These are phyloP conservation scores for Chytridiales sp. DNA, from an alignment of 371 early-diverging fungal genomes.

Conservation along the genomic window DNA sequence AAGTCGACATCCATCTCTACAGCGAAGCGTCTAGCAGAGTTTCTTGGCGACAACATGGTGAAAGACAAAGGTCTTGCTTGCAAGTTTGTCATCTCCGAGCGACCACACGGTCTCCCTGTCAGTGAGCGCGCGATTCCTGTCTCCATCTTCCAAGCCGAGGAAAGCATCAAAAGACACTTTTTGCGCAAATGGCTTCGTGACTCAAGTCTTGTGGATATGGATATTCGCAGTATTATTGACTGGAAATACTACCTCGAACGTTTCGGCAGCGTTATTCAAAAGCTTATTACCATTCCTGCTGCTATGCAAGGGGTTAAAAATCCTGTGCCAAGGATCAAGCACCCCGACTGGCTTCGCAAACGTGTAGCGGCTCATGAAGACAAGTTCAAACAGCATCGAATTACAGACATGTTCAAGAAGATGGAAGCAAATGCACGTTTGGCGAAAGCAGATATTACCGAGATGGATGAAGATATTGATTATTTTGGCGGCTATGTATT, in stretches of 20 bases:
- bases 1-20: constrained; percentile 97
- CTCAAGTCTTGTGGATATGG: constrained; percentile 56
- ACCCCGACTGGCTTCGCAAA: constrained; percentile 94
- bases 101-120: constrained; percentile 87
- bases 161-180: constrained; percentile 76
- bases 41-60: constrained; percentile 97
- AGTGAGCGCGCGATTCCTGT: constrained; percentile 97
- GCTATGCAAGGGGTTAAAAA: constrained; percentile 95
- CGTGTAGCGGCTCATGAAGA: constrained; percentile 72
- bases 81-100: constrained; percentile 91
- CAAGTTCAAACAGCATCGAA: constrained; percentile 77
- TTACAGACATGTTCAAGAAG: constrained; percentile 77
- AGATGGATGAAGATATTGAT: constrained; percentile 17
- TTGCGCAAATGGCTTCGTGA: constrained; percentile 95
- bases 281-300: constrained; percentile 98
- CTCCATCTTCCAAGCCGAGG: constrained; percentile 90
- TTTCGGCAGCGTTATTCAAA: constrained; percentile 93
- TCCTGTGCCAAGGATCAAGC: constrained; percentile 88
- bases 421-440: not conserved
- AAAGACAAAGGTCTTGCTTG: constrained; percentile 97
- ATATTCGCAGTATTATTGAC: constrained; percentile 93
- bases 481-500: not conserved
- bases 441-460: constrained; percentile 3
- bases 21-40: constrained; percentile 95
- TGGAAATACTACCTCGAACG: constrained; percentile 99